Evolutionary conservation across 139 green algal genomes (phyloP), one percentile per base, ranked within the genome.

Genomic region (Nannochloris sp.): DNA sequence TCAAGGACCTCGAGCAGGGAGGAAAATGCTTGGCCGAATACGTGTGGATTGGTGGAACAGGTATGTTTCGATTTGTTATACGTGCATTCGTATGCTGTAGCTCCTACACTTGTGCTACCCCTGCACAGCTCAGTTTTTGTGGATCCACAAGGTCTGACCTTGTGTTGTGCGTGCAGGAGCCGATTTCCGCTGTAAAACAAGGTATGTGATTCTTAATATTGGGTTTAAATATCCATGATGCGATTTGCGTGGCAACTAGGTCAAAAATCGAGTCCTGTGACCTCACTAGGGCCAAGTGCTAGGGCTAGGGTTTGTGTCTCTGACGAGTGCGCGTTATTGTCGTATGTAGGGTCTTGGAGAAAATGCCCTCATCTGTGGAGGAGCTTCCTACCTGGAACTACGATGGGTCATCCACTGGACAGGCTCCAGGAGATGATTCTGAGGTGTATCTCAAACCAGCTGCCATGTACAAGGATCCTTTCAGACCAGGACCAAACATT

Each of bases 371-470:
- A 49, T 71, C 17, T 16, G 61, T 71, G 14, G 62, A 76, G 40
- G 87, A 98, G 25, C 79, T 98, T 30, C 91, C 91, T 11, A 68
- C 81, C 44, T 98, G 92, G 92, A 98, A 97, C 82, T 98, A 93
- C 64, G 92, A 98, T 68, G 92, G 92, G 30, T 95, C 84, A 29
- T 94, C 83, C 49, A 96, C 87, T 3, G 91, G 87, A 69, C 74
- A 93, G 74, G 90, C 91, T 4, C 91, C 91, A 6, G 91, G 91
- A 44, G 59, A 85, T 5, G 93, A 98, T 80, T 91, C 78, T 2
- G 92, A 98, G 82, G 91, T 95, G 1, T 87, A 76, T 59, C 55
- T 91, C 29, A 75, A 91, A 25, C 87, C 88, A 12, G 74, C 81
- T 37, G 69, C 78, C 55, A 92, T 96, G 56, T 87, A 82, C 70